phyloP scores from a whole-genome alignment of 805 yeast species.

The Candida boidinii region DNA sequence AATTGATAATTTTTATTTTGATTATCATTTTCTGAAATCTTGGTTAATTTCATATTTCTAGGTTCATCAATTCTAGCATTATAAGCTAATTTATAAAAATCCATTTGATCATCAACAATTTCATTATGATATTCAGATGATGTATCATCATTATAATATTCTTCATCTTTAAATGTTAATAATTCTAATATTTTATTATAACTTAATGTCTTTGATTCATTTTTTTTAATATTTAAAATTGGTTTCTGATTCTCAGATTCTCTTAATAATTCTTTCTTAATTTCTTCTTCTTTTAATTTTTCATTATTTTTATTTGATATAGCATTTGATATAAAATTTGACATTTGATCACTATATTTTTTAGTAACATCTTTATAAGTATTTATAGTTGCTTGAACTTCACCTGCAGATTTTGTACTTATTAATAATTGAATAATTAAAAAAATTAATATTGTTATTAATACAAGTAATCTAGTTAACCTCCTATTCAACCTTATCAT shows the following conservation, averaged over 20 bases:
- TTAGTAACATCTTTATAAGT: no score
- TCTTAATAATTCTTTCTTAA: no score
- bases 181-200: slow-evolving; percentile 8
- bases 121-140: slow-evolving; percentile 15
- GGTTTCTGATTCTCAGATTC: background rate
- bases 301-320: background rate
- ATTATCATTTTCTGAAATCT: slow-evolving; percentile 9
- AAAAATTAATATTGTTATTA: no score
- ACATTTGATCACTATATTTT: no score
- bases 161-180: slow-evolving; percentile 8
- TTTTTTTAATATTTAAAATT: no score
- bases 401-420: no score
- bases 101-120: slow-evolving; percentile 27
- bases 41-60: slow-evolving; percentile 23
- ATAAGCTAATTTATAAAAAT: slow-evolving; percentile 28
- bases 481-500: no score
- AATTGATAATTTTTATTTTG: slow-evolving; percentile 13
- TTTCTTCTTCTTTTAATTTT: background rate
- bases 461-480: no score
- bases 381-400: no score
- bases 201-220: background rate
- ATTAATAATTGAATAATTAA: no score
- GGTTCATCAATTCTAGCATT: slow-evolving; percentile 37
- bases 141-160: slow-evolving; percentile 5
- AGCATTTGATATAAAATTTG: background rate